These are phyloP conservation scores for Ceriops decandra DNA, from an alignment of 345 rosid species.

Conservation along the genomic window DNA sequence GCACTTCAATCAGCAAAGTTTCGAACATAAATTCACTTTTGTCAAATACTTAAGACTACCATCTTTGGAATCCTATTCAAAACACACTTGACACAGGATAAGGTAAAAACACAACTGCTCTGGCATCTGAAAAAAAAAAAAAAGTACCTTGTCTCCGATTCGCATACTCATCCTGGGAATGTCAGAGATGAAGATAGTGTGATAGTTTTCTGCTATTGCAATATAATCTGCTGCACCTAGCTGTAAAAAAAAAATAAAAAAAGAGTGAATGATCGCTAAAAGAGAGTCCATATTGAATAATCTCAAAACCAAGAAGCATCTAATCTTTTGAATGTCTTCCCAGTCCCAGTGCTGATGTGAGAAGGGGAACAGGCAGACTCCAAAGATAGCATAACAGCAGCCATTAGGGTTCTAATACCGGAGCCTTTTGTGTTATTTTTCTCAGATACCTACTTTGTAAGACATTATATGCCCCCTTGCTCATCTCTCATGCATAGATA, in stretches of 20 bases:
- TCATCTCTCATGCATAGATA: conserved; percentile 1
- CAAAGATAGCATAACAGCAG: too few species aligned
- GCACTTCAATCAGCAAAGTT: too few species aligned
- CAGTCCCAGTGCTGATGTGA: background rate
- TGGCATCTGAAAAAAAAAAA: background rate
- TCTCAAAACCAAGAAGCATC: conserved; percentile 1
- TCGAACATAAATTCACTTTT: too few species aligned
- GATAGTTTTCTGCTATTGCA: conserved; percentile 72
- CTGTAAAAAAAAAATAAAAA: conserved; percentile 26
- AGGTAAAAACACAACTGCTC: background rate
- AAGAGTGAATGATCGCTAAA: too few species aligned
- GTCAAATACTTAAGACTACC: too few species aligned
- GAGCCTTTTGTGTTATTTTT: too few species aligned
- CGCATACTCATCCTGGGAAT: conserved; percentile 84
- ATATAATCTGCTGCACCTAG: conserved; percentile 94
- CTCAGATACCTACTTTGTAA: too few species aligned
- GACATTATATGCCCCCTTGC: too few species aligned
- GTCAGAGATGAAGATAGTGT: conserved; percentile 72
- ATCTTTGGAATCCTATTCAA: background rate
- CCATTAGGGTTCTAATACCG: too few species aligned
- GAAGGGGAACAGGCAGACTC: background rate
- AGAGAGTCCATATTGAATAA: background rate
- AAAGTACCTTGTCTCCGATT: conserved; percentile 73
- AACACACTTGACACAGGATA: too few species aligned
- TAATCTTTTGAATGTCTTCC: background rate